Evolutionary conservation across 352 stramenopile species (phyloP).

Genomic region (Phytophthora cryptogea): DNA sequence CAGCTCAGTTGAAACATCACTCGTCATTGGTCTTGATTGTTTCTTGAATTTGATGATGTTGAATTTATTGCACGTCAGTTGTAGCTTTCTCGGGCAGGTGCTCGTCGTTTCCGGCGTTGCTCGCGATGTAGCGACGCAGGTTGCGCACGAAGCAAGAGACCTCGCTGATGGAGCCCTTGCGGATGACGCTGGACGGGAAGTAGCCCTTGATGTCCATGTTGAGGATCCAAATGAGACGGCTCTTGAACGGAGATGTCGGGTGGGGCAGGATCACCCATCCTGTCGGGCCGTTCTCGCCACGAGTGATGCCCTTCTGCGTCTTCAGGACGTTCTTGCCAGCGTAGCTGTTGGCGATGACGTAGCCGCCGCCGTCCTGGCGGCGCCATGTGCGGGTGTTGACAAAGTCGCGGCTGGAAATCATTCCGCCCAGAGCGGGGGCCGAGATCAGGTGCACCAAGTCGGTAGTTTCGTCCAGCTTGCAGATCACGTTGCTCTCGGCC

Average conservation of each 20-base stretch:
- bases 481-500: constrained; percentile 76
- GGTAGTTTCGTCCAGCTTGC: constrained; percentile 68
- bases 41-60: constrained; percentile 27
- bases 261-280: constrained; percentile 80
- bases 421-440: constrained; percentile 63
- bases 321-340: constrained; percentile 78
- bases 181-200: constrained; percentile 77
- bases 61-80: constrained; percentile 43
- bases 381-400: constrained; percentile 78
- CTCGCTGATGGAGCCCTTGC: constrained; percentile 81
- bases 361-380: constrained; percentile 67
- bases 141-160: constrained; percentile 83
- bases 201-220: constrained; percentile 89
- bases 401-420: constrained; percentile 86
- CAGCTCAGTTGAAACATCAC: constrained; percentile 23
- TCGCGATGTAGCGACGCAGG: constrained; percentile 66
- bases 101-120: constrained; percentile 37
- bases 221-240: constrained; percentile 78
- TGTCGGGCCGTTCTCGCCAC: constrained; percentile 74
- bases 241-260: constrained; percentile 77
- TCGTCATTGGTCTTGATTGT: constrained; percentile 30
- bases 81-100: constrained; percentile 23
- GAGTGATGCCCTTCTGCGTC: constrained; percentile 71
- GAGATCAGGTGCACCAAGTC: constrained; percentile 76
- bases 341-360: constrained; percentile 66